A percentile compares a stretch with the other conserved stretches of the same genome.
These are phyloP conservation scores for Cymbidium sinense DNA, from an alignment of 106 monocot species.

Conservation along the genomic window DNA sequence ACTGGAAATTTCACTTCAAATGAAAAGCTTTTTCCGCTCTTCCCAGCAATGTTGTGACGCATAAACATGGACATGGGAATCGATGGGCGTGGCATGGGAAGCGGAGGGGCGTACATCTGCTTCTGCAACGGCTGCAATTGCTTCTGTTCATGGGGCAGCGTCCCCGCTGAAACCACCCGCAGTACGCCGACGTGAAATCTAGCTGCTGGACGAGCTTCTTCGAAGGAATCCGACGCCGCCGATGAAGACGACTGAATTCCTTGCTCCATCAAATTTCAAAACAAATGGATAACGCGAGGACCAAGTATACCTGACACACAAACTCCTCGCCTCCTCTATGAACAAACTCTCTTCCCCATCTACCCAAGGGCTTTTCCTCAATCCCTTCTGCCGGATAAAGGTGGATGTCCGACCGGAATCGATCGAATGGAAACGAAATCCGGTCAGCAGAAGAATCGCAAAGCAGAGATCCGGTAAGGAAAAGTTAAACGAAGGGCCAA, in stretches of 20 bases:
- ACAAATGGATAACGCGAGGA: neutral
- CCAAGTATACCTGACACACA: neutral
- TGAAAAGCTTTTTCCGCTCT: neutral
- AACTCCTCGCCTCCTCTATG: neutral
- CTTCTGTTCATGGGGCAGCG: neutral
- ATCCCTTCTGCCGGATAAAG: neutral
- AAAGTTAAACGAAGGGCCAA: neutral
- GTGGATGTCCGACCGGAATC: neutral
- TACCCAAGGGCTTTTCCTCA: neutral
- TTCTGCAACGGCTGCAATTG: slow-evolving; percentile 6
- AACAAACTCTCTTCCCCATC: neutral
- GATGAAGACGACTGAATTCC: slow-evolving; percentile 18
- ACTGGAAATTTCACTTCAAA: neutral
- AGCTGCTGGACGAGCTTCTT: slow-evolving; percentile 61
- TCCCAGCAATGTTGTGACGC: neutral
- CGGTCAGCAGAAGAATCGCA: slow-evolving; percentile 1
- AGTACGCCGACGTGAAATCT: slow-evolving; percentile 40
- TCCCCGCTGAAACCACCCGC: neutral
- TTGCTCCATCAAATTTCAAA: slow-evolving; percentile 25
- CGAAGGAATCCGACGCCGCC: slow-evolving; percentile 31
- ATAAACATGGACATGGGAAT: slow-evolving; percentile 21
- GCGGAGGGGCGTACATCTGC: neutral
- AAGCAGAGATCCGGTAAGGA: neutral
- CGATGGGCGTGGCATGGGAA: slow-evolving; percentile 11
- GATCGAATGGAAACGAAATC: slow-evolving; percentile 2